phyloP scores from a whole-genome alignment of 805 yeast species.

The Hyphopichia homilentoma region DNA sequence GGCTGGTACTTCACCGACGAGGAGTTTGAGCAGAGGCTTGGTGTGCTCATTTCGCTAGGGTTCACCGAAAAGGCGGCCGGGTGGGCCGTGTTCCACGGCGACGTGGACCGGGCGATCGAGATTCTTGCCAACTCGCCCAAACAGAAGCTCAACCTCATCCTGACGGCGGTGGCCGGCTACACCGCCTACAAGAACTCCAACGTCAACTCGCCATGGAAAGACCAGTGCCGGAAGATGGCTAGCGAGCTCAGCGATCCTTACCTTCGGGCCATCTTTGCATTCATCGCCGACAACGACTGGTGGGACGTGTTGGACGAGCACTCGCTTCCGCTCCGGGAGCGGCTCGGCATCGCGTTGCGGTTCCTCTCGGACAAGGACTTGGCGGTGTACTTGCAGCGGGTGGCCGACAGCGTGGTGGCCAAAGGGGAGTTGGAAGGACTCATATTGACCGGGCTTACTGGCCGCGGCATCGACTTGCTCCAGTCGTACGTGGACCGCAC shows the following conservation, averaged over 20 bases:
- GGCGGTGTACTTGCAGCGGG: constrained; percentile 62
- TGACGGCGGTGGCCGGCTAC: constrained; percentile 92
- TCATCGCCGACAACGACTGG: constrained; percentile 92
- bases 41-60: constrained; percentile 52
- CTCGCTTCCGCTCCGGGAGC: constrained; percentile 80
- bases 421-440: constrained; percentile 90
- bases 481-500: constrained; percentile 88
- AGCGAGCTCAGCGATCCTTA: constrained; percentile 89
- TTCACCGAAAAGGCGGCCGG: constrained; percentile 90
- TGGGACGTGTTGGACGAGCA: constrained; percentile 91
- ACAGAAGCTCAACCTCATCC: constrained; percentile 71
- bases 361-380: constrained; percentile 79
- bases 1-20: constrained; percentile 85
- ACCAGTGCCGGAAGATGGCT: constrained; percentile 84
- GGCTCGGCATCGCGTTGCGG: constrained; percentile 86
- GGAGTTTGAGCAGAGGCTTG: constrained; percentile 70
- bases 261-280: constrained; percentile 87
- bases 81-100: constrained; percentile 94
- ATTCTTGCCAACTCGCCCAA: constrained; percentile 73
- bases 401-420: constrained; percentile 66
- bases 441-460: constrained; percentile 88
- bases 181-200: constrained; percentile 57
- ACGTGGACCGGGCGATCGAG: constrained; percentile 73
- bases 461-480: constrained; percentile 71
- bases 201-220: constrained; percentile 82